Percentiles rank a stretch among this genome's conserved stretches.
Evolutionary conservation across 208 protist species (phyloP).

Genomic region (Trypanosoma mega): DNA sequence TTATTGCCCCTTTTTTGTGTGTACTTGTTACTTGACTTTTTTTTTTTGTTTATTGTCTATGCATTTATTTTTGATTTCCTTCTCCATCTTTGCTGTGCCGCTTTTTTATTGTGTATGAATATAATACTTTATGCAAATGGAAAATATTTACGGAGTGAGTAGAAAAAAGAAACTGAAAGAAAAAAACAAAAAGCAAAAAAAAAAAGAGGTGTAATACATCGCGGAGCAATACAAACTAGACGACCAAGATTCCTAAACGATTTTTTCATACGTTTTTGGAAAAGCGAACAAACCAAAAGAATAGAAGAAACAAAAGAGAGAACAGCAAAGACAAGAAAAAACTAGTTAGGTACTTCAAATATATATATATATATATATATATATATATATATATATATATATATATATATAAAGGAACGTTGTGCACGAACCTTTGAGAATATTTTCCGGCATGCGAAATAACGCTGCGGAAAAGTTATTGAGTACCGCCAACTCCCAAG

Average conservation of each 20-base stretch:
- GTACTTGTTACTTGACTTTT: too few relatives aligned
- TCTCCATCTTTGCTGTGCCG: too few relatives aligned
- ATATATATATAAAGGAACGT: neutral
- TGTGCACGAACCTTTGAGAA: neutral
- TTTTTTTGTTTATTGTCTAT: too few relatives aligned
- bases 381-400: slow-evolving; percentile 15
- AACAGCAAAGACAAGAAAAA: neutral
- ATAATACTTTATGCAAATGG: too few relatives aligned
- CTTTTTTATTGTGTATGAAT: too few relatives aligned
- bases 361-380: slow-evolving; percentile 5
- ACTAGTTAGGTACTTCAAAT: neutral
- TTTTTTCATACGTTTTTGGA: neutral
- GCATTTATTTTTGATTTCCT: too few relatives aligned
- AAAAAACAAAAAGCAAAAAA: slow-evolving; percentile 16
- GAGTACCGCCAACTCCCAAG: slow-evolving; percentile 38
- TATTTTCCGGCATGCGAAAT: slow-evolving; percentile 46
- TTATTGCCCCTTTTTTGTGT: too few relatives aligned
- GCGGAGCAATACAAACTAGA: neutral
- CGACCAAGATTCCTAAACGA: too few relatives aligned
- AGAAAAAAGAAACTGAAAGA: slow-evolving; percentile 7
- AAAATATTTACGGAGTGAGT: too few relatives aligned
- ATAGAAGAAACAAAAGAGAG: neutral
- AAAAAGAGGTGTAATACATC: neutral
- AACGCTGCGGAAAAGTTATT: slow-evolving; percentile 59
- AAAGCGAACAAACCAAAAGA: neutral